Evolutionary conservation across 1,284 basidiomycete species (phyloP), one percentile per base, ranked within the genome.

Genomic region (Apiotrichum montevideense): DNA sequence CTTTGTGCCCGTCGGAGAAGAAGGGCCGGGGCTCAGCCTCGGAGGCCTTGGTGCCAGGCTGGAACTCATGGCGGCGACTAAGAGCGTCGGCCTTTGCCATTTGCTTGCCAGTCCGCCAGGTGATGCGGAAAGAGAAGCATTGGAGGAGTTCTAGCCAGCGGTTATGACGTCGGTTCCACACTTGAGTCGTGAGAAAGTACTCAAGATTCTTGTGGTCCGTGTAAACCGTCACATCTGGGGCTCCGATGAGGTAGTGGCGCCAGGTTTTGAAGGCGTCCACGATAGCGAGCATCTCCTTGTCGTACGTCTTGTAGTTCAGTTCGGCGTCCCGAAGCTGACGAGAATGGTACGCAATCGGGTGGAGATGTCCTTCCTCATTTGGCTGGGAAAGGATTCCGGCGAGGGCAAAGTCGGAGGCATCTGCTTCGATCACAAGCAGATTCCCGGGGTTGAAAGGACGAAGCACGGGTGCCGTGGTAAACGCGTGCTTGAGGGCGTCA

Each of bases 221-320:
- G 37, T 39, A 39, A 13, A 39, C 37, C 13, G 8, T 8, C 8
- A 39, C 37, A 4, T 39, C 37, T 13, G 2, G 9, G 37, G 1
- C 63, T 44, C 13, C 78, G 78, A 51, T 71, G 63, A 72, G 57
- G 55, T 77, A 78, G 41, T 79, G 75, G 21, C 70, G 46, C 80
- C 78, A 83, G 49, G 73, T 62, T 34, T 74, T 42, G 0, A 81
- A 59, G 0, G 76, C 65, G 15, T 65, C 33, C 3, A 81, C 71
- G 13, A 82, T 77, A 0, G 77, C 77, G 0, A 82, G 60, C 42
- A 83, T 55, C 69, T 84, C 80, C 54, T 77, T 71, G 62, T 84
- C 78, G 14, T 80, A 76, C 39, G 80, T 78, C 29, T 77, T 68
- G 63, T 81, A 83, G 61, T 81, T 81, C 4, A 64, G 52, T 66